Evolutionary conservation across 73 alveolate species (phyloP).

Genomic region (Tetrahymena malaccensis): DNA sequence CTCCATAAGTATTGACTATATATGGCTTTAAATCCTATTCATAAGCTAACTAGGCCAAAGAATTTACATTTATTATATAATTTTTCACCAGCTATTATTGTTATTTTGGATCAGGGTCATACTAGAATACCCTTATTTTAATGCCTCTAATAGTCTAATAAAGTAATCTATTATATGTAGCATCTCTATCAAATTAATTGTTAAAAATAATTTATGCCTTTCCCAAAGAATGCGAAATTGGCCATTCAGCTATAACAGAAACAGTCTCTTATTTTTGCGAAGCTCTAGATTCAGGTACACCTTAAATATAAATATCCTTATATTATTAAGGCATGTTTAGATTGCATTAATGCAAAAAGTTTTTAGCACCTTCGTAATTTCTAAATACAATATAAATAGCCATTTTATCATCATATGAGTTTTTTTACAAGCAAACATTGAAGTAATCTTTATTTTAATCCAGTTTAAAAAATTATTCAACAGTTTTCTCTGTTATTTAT

Average conservation of each 20-base stretch:
- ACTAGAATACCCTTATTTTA: neutral
- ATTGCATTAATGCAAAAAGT: neutral
- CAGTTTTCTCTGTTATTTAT: neutral
- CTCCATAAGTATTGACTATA: neutral
- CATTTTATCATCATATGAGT: neutral
- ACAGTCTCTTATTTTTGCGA: neutral
- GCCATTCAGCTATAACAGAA: neutral
- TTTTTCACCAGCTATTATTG: neutral
- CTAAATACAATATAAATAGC: neutral
- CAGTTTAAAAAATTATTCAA: neutral
- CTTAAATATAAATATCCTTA: neutral
- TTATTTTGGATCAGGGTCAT: neutral
- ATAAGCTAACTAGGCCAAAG: neutral
- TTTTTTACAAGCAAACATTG: neutral
- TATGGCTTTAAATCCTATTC: neutral
- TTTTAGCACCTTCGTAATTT: neutral
- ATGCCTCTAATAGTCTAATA: neutral
- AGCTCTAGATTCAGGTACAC: neutral
- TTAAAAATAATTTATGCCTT: neutral
- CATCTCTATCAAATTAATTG: neutral
- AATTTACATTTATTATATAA: neutral
- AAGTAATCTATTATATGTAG: neutral
- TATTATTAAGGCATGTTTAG: neutral
- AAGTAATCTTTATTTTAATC: neutral
- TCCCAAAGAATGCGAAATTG: neutral